Percentiles rank a stretch among this genome's conserved stretches.
Conservation (phyloP, 2,329 filamentous ascomycete species). For the Botrytis deweyae region DNA sequence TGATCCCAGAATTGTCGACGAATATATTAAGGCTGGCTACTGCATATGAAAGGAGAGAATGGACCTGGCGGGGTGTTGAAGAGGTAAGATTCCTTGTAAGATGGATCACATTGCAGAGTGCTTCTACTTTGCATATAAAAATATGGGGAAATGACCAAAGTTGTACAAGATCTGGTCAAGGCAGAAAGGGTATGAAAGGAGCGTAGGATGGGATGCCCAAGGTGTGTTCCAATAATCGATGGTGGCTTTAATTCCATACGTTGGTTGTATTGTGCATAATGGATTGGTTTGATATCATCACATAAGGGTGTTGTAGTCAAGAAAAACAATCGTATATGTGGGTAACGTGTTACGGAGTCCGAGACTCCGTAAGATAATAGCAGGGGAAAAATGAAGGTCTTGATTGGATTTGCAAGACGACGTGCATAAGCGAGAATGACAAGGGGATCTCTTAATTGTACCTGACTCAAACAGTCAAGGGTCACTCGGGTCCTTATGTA, state of each 20-base stretch:
- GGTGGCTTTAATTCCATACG: conserved; percentile 1
- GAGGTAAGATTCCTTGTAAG: not conserved
- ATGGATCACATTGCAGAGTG: conserved; percentile 19
- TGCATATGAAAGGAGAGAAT: not conserved
- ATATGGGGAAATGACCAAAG: conserved; percentile 21
- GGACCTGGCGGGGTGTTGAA: not conserved
- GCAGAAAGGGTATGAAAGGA: not conserved
- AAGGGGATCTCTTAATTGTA: not conserved
- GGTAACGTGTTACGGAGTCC: conserved; percentile 18
- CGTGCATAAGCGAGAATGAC: conserved; percentile 20
- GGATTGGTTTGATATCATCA: conserved; percentile 4
- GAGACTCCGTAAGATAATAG: conserved; percentile 7
- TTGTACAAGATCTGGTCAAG: conserved; percentile 4
- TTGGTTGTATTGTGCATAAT: conserved; percentile 7
- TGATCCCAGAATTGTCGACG: not conserved
- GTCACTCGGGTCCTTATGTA: conserved; percentile 13
- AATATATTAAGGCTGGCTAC: conserved; percentile 1
- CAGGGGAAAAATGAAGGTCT: not conserved
- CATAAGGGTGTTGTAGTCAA: conserved; percentile 1
- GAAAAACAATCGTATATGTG: not conserved
- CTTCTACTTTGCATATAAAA: conserved; percentile 9
- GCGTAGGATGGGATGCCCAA: not conserved
- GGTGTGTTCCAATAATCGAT: not conserved
- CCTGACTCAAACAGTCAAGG: conserved; percentile 3
- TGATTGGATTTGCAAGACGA: conserved; percentile 19